Evolutionary conservation across 163 green algal species (phyloP), one percentile per base, ranked within the genome.

Genomic region (Scenedesmus sp.): DNA sequence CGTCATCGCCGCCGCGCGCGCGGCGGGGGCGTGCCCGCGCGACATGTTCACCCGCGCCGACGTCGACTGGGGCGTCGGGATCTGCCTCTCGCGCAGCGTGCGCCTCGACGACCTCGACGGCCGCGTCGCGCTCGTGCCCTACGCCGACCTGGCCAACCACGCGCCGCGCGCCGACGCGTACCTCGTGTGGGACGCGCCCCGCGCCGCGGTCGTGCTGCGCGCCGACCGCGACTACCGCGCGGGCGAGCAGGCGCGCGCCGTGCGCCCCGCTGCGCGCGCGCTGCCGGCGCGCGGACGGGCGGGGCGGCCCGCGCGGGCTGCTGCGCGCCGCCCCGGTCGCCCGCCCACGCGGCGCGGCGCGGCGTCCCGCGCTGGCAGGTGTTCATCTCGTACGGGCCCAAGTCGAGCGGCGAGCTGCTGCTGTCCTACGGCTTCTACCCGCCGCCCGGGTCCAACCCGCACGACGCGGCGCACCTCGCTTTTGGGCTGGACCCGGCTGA

Each of bases 401-500:
- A 93, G 63, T 85, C 86, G 15, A 87, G 60, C 47, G 88, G 87
- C 0, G 86, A 96, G 77, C 79, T 97, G 71, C 86, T 96, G 56
- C 87, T 96, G n/a, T 89, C 76, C 11, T 97, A 97, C 66, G 92
- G 92, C 11, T 97, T 96, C 66, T 88, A 63, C 78, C 89, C 60
- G 4, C 60, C 47, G 33, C 60, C 36, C 13, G 78, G 67, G 53
- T 64, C 53, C 63, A 83, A 83, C 64, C 64, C 75, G 1, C 29
- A 70, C 63, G 75, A 77, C 24, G 75, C 75, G 20, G 64, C 56
- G 2, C 36, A 66, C 50, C 22, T 81, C 11, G 28, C 17, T 7
- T 48, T 81, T 22, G 24, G 45, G 6, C n/a, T 72, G 22, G 53
- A 62, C 22, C n/a, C n/a, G n/a, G n/a, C n/a, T n/a, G 57, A 70